These are phyloP conservation scores for Persicaria tinctoria DNA, from an alignment of 148 eudicot genomes.

Conservation along the genomic window DNA sequence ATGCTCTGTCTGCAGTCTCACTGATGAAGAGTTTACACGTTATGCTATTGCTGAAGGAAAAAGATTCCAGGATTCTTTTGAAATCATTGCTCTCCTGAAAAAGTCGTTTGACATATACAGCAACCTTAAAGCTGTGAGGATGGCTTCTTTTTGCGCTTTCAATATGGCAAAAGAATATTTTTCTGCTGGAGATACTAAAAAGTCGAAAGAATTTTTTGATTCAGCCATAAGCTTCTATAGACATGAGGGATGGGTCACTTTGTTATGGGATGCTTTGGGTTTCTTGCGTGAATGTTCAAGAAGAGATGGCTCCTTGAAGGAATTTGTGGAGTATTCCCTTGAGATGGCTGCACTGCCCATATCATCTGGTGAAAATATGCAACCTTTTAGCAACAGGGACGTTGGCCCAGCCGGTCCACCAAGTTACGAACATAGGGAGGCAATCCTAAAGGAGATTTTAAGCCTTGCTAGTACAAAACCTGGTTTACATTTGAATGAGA, in stretches of 20 bases:
- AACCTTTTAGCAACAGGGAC: slow-evolving; percentile 37
- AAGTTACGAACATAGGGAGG: slow-evolving; percentile 56
- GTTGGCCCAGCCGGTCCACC: slow-evolving; percentile 91
- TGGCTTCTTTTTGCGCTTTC: slow-evolving; percentile 74
- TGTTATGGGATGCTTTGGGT: slow-evolving; percentile 92
- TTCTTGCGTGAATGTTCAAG: slow-evolving; percentile 87
- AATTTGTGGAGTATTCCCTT: slow-evolving; percentile 80
- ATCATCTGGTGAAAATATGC: slow-evolving; percentile 27
- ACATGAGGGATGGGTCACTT: slow-evolving; percentile 77
- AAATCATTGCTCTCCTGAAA: slow-evolving; percentile 83
- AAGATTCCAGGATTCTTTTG: slow-evolving; percentile 84
- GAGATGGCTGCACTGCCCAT: slow-evolving; percentile 96
- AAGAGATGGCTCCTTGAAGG: slow-evolving; percentile 54
- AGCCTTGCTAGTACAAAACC: slow-evolving; percentile 50
- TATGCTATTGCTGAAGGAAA: slow-evolving; percentile 76
- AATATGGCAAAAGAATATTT: slow-evolving; percentile 84
- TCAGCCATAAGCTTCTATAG: slow-evolving; percentile 64
- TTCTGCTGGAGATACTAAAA: slow-evolving; percentile 36
- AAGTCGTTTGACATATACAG: slow-evolving; percentile 71
- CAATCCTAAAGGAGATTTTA: slow-evolving; percentile 67
- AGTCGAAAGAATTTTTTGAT: slow-evolving; percentile 60
- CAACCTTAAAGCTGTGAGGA: slow-evolving; percentile 52
- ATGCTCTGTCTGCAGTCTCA: slow-evolving; percentile 46
- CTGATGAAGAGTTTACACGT: slow-evolving; percentile 77
- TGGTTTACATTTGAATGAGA: slow-evolving; percentile 25